Percentiles rank a stretch among this genome's conserved stretches.
These are phyloP conservation scores for Suhomyces ambrosiae DNA, from an alignment of 1,139 yeast genomes.

Conservation along the genomic window DNA sequence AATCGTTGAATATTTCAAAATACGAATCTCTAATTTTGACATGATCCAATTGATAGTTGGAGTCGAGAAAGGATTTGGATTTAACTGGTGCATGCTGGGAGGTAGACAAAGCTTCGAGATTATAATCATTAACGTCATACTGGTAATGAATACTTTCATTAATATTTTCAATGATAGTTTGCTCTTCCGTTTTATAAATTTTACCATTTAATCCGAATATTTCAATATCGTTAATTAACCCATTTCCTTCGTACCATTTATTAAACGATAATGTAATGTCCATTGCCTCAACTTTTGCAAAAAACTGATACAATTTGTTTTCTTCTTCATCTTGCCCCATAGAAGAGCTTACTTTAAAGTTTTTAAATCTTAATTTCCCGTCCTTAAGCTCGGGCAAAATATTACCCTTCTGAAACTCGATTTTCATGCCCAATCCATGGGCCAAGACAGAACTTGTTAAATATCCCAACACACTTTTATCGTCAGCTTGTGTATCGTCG, in stretches of 20 bases:
- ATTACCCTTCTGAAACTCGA: conserved; percentile 39
- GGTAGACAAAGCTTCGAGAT: conserved; percentile 19
- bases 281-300: conserved; percentile 53
- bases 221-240: conserved; percentile 63
- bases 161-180: conserved; percentile 1
- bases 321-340: conserved; percentile 10
- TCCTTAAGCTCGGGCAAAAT: conserved; percentile 53
- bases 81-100: conserved; percentile 1
- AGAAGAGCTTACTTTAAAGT: conserved; percentile 42
- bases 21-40: conserved; percentile 60
- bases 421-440: conserved; percentile 41
- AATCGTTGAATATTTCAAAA: conserved; percentile 45
- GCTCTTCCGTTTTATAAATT: conserved; percentile 24
- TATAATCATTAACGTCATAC: conserved; percentile 35
- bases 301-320: conserved; percentile 22
- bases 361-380: conserved; percentile 63
- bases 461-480: conserved; percentile 34
- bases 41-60: conserved; percentile 51
- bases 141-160: conserved; percentile 37
- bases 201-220: conserved; percentile 63
- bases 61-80: conserved; percentile 26
- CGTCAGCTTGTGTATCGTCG: conserved; percentile 16
- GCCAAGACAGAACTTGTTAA: conserved; percentile 41
- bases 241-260: conserved; percentile 72
- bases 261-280: conserved; percentile 61